Conservation (phyloP, 192 early-diverging fungal species). For the Linnemannia elongata region DNA sequence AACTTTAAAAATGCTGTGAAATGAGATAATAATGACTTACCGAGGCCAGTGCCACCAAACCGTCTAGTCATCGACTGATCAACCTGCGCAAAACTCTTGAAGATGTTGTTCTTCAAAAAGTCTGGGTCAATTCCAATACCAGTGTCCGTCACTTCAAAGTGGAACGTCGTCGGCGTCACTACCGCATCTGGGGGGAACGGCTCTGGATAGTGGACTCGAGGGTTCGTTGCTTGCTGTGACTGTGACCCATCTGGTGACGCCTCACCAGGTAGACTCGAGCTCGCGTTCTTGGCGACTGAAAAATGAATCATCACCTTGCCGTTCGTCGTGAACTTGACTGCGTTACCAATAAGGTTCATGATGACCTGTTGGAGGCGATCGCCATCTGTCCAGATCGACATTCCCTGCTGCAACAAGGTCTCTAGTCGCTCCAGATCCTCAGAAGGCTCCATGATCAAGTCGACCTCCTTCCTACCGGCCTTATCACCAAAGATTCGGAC, state of each 20-base stretch:
- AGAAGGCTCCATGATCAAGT: conserved; percentile 63
- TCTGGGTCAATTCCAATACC: conserved; percentile 82
- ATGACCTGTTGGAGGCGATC: conserved; percentile 57
- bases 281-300: conserved; percentile 9
- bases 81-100: conserved; percentile 80
- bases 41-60: conserved; percentile 82
- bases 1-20: neutral
- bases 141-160: conserved; percentile 76
- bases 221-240: neutral
- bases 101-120: conserved; percentile 72
- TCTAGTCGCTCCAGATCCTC: conserved; percentile 61
- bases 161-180: conserved; percentile 52
- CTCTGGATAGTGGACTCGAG: conserved; percentile 6
- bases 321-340: conserved; percentile 67
- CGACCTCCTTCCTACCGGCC: conserved; percentile 53
- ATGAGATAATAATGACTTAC: conserved; percentile 3
- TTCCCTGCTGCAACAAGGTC: conserved; percentile 39
- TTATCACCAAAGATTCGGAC: conserved; percentile 58
- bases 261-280: neutral
- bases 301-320: conserved; percentile 36
- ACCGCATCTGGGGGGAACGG: conserved; percentile 31
- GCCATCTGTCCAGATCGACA: conserved; percentile 23
- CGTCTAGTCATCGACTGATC: conserved; percentile 77
- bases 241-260: neutral
- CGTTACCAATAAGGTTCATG: conserved; percentile 69